Evolutionary conservation across 1,284 basidiomycete species (phyloP).

Genomic region (Melampsora larici-populina): DNA sequence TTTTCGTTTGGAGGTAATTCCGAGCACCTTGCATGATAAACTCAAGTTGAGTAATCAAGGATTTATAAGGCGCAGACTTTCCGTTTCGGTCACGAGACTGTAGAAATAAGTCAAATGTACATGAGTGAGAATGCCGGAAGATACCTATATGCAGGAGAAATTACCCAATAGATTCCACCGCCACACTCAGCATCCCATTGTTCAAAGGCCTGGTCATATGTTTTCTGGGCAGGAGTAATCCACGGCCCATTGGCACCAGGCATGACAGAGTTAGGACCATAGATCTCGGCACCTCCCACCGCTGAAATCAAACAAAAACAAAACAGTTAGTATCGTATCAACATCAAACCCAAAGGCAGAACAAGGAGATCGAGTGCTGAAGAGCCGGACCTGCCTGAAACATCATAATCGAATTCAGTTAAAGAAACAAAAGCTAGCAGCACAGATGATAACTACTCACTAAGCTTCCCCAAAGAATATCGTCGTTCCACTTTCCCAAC

Average conservation of each 20-base stretch:
- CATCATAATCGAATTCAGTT: neutral
- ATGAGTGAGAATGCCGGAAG: neutral
- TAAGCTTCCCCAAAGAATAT: slow-evolving; percentile 18
- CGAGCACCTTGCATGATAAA: slow-evolving; percentile 35
- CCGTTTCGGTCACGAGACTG: slow-evolving; percentile 20
- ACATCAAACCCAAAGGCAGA: neutral
- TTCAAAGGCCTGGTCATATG: slow-evolving; percentile 16
- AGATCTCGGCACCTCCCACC: slow-evolving; percentile 22
- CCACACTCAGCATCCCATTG: slow-evolving; percentile 22
- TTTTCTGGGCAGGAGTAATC: slow-evolving; percentile 14
- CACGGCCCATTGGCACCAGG: slow-evolving; percentile 18
- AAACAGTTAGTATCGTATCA: neutral
- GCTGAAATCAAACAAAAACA: neutral
- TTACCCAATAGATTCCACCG: slow-evolving; percentile 26
- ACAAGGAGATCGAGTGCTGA: neutral
- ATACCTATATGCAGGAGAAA: neutral
- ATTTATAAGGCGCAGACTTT: slow-evolving; percentile 35
- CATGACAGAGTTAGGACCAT: neutral
- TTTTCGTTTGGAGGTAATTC: slow-evolving; percentile 21
- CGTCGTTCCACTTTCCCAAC: slow-evolving; percentile 18
- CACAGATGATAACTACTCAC: neutral
- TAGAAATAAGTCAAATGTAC: neutral
- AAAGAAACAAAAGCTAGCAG: neutral
- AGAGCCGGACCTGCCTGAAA: slow-evolving; percentile 4
- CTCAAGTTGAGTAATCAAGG: slow-evolving; percentile 40